phyloP scores from a whole-genome alignment of 2,329 filamentous ascomycete species.

The Fusarium phyllophilum region DNA sequence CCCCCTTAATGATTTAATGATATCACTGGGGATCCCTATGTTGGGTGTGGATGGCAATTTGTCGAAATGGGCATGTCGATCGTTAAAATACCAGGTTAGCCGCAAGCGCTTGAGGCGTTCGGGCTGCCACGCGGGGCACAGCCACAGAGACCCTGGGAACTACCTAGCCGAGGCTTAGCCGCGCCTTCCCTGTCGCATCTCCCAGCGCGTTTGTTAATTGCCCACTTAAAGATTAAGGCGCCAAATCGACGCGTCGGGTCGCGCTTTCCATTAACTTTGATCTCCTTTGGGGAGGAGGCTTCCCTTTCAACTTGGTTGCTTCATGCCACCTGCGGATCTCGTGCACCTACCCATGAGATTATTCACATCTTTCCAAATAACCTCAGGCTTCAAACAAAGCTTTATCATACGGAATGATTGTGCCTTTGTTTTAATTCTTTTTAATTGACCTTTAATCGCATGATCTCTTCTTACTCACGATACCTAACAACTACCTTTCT shows the following conservation, averaged over 20 bases:
- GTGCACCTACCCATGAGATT: conserved; percentile 7
- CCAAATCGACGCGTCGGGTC: conserved; percentile 48
- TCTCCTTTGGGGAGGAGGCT: conserved; percentile 23
- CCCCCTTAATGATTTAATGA: conserved; percentile 8
- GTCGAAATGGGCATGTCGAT: conserved; percentile 31
- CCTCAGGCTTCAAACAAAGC: background rate
- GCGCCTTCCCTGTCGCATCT: background rate
- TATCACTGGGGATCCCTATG: conserved; percentile 40
- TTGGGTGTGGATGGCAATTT: conserved; percentile 28
- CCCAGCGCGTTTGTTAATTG: conserved; percentile 32
- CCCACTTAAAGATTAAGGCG: conserved; percentile 32
- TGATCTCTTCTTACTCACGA: conserved; percentile 19
- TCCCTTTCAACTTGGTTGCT: conserved; percentile 27
- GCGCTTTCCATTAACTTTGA: conserved; percentile 39
- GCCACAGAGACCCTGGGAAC: conserved; percentile 27
- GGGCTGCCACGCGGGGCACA: conserved; percentile 6
- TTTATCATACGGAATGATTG: conserved; percentile 3
- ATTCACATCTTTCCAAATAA: conserved; percentile 8
- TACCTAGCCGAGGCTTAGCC: conserved; percentile 29
- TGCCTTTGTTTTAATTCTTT: background rate
- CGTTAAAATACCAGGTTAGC: conserved; percentile 31
- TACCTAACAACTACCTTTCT: conserved; percentile 10
- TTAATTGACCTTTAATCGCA: conserved; percentile 9
- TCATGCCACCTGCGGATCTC: conserved; percentile 30
- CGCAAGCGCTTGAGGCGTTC: conserved; percentile 23